Conservation (phyloP, 1,139 yeast species). For the Blastobotrys apis region DNA sequence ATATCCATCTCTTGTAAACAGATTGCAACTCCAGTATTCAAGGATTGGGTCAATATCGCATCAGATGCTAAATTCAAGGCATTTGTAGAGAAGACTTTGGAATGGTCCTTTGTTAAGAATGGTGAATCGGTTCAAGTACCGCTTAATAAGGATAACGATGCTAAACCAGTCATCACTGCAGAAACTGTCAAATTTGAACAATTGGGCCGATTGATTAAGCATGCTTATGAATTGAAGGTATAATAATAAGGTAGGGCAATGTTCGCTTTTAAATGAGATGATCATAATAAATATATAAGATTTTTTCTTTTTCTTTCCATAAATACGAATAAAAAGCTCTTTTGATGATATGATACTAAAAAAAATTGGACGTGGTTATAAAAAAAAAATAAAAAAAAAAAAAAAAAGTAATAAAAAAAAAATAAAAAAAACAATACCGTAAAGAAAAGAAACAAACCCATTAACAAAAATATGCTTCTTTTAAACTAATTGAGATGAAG, state of each 20-base stretch:
- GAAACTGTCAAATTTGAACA: slow-evolving; percentile 37
- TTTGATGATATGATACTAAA: not conserved
- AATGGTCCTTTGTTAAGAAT: slow-evolving; percentile 31
- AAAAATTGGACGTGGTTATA: too few species aligned
- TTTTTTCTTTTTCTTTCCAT: not conserved
- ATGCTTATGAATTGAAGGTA: slow-evolving; percentile 30
- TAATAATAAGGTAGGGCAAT: slow-evolving; percentile 8
- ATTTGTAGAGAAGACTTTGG: slow-evolving; percentile 34
- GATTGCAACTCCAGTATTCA: slow-evolving; percentile 31
- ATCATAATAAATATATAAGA: not conserved
- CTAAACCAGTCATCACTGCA: slow-evolving; percentile 32
- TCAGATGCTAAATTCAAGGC: slow-evolving; percentile 31
- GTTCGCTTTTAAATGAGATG: too few species aligned
- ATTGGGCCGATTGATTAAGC: slow-evolving; percentile 33
- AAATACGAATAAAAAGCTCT: too few species aligned
- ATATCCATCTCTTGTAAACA: slow-evolving; percentile 32
- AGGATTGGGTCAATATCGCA: slow-evolving; percentile 33
- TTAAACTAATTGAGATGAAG: not conserved
- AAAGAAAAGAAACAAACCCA: slow-evolving; percentile 10
- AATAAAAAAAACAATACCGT: slow-evolving; percentile 3
- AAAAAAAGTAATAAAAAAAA: too few species aligned
- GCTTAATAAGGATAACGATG: slow-evolving; percentile 33
- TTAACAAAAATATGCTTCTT: slow-evolving; percentile 1
- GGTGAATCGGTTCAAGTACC: slow-evolving; percentile 30
- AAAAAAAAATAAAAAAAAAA: too few species aligned